Base-by-base conservation (phyloP, 331 rosid genomes). In the Stylosanthes scabra region DNA sequence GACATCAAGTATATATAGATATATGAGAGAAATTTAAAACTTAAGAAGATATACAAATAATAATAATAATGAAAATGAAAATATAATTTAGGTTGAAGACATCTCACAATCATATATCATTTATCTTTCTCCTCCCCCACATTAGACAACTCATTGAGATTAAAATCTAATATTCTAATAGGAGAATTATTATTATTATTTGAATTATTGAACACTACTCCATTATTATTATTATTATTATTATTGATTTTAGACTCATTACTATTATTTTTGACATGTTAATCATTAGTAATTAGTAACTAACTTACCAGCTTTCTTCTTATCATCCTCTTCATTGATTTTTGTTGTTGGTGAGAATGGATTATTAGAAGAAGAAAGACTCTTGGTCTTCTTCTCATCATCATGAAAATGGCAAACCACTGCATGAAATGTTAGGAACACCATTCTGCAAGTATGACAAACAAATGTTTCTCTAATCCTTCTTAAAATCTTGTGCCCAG, bases 81-180 rank as follows among this genome's bases (percentile, higher is more conserved):
- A n/a, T n/a, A n/a, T n/a, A n/a, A n/a, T n/a, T n/a, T n/a, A n/a
- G n/a, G n/a, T n/a, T n/a, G n/a, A n/a, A n/a, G n/a, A n/a, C 54
- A 49, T 49, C 4, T 9, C 52, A 46, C 52, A 46, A 4, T 6
- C 6, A 11, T 58, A 27, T n/a, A n/a, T n/a, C n/a, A n/a, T n/a
- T n/a, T n/a, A n/a, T n/a, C n/a, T n/a, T n/a, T n/a, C n/a, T 11
- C 9, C 9, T 28, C 63, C n/a, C n/a, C n/a, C 63, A 27, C 11
- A 9, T 14, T 14, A 58, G 63, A 41, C 15, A 55, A 55, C 63
- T 58, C 15, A 29, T 58, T 58, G 9, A 58, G 63, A 58, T 58
- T 15, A 10, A 58, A 58, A 58, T 58, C 41, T 25, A 3, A 8
- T 14, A 58, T 10, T 10, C 7, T 58, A 9, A 41, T 58, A 9